Evolutionary conservation across 768 basidiomycete genomes (phyloP).

Genomic region (Rhizopogon rudus): DNA sequence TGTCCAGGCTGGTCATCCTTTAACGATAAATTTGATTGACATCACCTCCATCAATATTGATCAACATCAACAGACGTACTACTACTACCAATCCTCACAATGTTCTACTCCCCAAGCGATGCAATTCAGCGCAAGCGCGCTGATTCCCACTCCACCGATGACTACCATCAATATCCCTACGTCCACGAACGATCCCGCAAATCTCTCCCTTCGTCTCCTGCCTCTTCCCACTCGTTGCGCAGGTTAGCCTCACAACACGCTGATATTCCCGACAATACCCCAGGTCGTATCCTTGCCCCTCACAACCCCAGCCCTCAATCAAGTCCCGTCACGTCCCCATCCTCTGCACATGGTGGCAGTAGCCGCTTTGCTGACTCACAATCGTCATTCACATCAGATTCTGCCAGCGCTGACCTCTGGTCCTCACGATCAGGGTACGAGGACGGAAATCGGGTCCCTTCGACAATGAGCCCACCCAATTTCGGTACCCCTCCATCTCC

Average conservation of each 20-base stretch:
- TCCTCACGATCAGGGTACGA: slow-evolving; percentile 12
- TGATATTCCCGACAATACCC: slow-evolving; percentile 6
- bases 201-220: slow-evolving; percentile 1
- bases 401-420: slow-evolving; percentile 2
- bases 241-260: slow-evolving; percentile 7
- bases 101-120: slow-evolving; percentile 7
- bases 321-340: slow-evolving; percentile 21
- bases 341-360: slow-evolving; percentile 12
- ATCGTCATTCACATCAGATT: slow-evolving; percentile 23
- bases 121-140: slow-evolving; percentile 8
- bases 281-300: background rate
- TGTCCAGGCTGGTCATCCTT: slow-evolving; percentile 12
- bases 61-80: background rate
- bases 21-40: slow-evolving; percentile 2
- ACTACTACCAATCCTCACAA: slow-evolving; percentile 1
- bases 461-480: slow-evolving; percentile 4
- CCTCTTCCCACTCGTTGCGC: slow-evolving; percentile 16
- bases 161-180: background rate
- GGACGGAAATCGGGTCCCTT: slow-evolving; percentile 6
- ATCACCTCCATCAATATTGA: background rate
- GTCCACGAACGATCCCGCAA: slow-evolving; percentile 8
- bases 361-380: slow-evolving; percentile 14
- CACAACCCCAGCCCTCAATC: slow-evolving; percentile 15
- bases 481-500: slow-evolving; percentile 7
- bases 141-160: slow-evolving; percentile 15